Conservation (phyloP, 805 yeast genomes). For the Candida saitoana region DNA sequence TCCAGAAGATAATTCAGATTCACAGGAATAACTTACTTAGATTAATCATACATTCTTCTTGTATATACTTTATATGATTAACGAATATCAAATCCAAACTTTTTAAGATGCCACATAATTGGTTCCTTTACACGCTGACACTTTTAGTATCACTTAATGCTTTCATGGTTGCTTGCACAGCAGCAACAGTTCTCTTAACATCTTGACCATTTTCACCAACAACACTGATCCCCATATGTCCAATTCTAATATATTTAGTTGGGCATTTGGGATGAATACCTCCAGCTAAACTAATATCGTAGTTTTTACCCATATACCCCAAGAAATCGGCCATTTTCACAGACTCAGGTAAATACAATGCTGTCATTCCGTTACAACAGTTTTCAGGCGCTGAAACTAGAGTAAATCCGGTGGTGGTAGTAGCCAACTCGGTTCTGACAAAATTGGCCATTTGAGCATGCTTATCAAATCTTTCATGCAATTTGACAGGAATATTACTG, state of each 20-base stretch:
- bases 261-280: conserved; percentile 8
- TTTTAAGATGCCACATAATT: background rate
- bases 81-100: background rate
- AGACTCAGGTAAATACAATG: conserved; percentile 7
- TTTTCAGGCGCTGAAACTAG: background rate
- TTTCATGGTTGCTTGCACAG: conserved; percentile 4
- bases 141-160: background rate
- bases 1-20: background rate
- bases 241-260: conserved; percentile 8
- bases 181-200: conserved; percentile 5
- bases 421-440: conserved; percentile 5
- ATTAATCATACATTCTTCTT: background rate
- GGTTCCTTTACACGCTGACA: background rate
- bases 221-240: conserved; percentile 10
- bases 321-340: conserved; percentile 4
- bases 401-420: conserved; percentile 3
- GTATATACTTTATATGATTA: conserved; percentile 3
- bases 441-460: conserved; percentile 4
- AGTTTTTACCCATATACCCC: conserved; percentile 2
- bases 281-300: conserved; percentile 7
- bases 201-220: conserved; percentile 7
- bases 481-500: conserved; percentile 5
- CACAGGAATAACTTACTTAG: too few relatives aligned
- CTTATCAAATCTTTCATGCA: conserved; percentile 3
- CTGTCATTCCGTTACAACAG: conserved; percentile 10